A percentile compares a stretch with the other conserved stretches of the same genome.
These are phyloP conservation scores for Lachancea dasiensis DNA, from an alignment of 805 yeast genomes.

Conservation along the genomic window DNA sequence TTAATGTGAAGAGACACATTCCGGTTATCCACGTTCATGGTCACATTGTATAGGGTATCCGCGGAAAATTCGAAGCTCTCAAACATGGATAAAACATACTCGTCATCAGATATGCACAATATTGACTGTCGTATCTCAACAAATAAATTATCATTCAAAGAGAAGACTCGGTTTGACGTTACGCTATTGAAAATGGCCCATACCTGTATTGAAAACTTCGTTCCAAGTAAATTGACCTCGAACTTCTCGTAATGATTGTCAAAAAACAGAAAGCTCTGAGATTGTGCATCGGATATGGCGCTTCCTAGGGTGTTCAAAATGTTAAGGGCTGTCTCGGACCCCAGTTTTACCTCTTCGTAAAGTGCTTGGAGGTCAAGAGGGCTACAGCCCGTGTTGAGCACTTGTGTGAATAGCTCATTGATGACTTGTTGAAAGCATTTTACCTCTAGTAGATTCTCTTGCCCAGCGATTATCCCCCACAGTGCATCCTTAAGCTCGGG, in stretches of 20 bases:
- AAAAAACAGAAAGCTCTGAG: slow-evolving; percentile 27
- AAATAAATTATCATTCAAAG: slow-evolving; percentile 22
- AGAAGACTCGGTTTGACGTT: slow-evolving; percentile 26
- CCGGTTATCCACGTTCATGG: slow-evolving; percentile 12
- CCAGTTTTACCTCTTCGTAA: slow-evolving; percentile 7
- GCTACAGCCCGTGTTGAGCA: slow-evolving; percentile 17
- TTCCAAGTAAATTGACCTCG: not conserved
- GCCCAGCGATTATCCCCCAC: slow-evolving; percentile 6
- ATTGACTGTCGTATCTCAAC: slow-evolving; percentile 27
- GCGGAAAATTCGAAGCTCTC: slow-evolving; percentile 25
- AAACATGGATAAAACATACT: slow-evolving; percentile 25
- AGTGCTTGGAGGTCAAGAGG: slow-evolving; percentile 19
- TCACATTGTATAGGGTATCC: slow-evolving; percentile 17
- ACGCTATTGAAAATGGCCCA: slow-evolving; percentile 29
- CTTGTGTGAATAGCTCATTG: slow-evolving; percentile 15
- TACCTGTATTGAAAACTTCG: slow-evolving; percentile 23
- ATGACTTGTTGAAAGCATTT: too few relatives aligned
- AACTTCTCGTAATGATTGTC: slow-evolving; percentile 25
- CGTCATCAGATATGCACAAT: slow-evolving; percentile 27
- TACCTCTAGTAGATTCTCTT: not conserved
- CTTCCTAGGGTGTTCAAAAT: slow-evolving; percentile 16
- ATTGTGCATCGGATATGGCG: slow-evolving; percentile 16
- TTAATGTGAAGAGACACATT: slow-evolving; percentile 21
- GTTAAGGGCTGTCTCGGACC: slow-evolving; percentile 2
- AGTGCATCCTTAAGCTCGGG: slow-evolving; percentile 8